A percentile compares a stretch with the other conserved stretches of the same genome.
phyloP scores from a whole-genome alignment of 2,329 filamentous ascomycete species.

The Fusarium mundagurra region DNA sequence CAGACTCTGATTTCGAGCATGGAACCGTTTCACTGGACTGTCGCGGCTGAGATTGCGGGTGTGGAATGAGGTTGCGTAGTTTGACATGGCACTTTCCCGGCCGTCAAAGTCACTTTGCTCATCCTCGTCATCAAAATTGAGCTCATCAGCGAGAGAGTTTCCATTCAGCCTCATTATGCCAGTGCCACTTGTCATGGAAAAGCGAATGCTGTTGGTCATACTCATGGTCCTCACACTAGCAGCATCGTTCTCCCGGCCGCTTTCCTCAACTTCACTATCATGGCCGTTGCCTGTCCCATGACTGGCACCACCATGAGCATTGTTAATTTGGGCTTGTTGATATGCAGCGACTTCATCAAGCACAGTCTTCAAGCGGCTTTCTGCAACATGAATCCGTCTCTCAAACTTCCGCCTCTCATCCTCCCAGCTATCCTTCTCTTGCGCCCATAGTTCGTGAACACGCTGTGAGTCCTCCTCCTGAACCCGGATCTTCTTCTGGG shows the following conservation, averaged over 20 bases:
- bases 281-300: slow-evolving; percentile 46
- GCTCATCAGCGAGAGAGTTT: slow-evolving; percentile 87
- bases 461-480: slow-evolving; percentile 87
- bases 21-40: slow-evolving; percentile 59
- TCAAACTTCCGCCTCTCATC: slow-evolving; percentile 84
- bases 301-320: slow-evolving; percentile 43
- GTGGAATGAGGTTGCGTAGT: slow-evolving; percentile 56
- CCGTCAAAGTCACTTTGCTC: slow-evolving; percentile 77
- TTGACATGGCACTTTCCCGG: slow-evolving; percentile 69
- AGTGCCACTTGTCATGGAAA: slow-evolving; percentile 72
- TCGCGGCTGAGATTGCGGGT: slow-evolving; percentile 67
- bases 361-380: slow-evolving; percentile 83
- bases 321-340: slow-evolving; percentile 64
- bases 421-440: slow-evolving; percentile 86
- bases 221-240: slow-evolving; percentile 78
- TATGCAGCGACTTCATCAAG: slow-evolving; percentile 85
- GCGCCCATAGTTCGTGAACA: slow-evolving; percentile 82
- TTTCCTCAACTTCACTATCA: slow-evolving; percentile 71
- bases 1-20: slow-evolving; percentile 66
- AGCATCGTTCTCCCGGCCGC: slow-evolving; percentile 73
- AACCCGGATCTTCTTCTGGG: slow-evolving; percentile 79
- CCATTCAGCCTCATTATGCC: slow-evolving; percentile 68
- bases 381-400: slow-evolving; percentile 87
- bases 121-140: slow-evolving; percentile 86
- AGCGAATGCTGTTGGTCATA: slow-evolving; percentile 76